These are phyloP conservation scores for Leishmania guyanensis DNA, from an alignment of 208 protist genomes.

Conservation along the genomic window DNA sequence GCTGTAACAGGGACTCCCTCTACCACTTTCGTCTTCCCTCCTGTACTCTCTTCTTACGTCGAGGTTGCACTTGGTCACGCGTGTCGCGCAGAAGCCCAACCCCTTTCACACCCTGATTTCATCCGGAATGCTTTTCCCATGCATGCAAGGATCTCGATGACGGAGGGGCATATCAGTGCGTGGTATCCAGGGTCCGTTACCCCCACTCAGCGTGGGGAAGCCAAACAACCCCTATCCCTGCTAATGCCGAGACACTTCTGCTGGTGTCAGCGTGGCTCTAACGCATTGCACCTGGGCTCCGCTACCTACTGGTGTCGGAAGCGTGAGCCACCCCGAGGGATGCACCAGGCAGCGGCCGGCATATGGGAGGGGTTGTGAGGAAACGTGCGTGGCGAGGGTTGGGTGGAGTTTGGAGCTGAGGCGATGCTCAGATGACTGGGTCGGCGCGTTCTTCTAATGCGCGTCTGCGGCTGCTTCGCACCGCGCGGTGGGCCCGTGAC, in stretches of 20 bases:
- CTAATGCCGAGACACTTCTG: neutral
- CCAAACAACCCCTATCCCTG: neutral
- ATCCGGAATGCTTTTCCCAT: too few relatives aligned
- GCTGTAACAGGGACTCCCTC: neutral
- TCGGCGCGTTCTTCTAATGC: neutral
- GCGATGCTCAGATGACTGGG: neutral
- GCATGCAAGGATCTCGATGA: neutral
- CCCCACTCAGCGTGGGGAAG: neutral
- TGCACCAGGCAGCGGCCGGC: neutral
- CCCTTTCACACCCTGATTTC: neutral
- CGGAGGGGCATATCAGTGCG: neutral
- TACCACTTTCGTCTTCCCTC: conserved; percentile 7
- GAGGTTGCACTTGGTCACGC: neutral
- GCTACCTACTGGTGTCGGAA: neutral
- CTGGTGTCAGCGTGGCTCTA: neutral
- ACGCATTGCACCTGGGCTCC: neutral
- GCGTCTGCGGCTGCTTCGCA: neutral
- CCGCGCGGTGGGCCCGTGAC: neutral
- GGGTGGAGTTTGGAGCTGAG: neutral
- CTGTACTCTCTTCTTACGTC: conserved; percentile 6
- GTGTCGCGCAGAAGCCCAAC: neutral
- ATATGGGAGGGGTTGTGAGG: neutral
- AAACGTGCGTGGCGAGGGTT: neutral
- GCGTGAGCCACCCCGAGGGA: neutral
- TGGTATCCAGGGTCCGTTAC: neutral